A percentile compares a stretch with the other conserved stretches of the same genome.
Evolutionary conservation across 2,329 filamentous ascomycete species (phyloP).

Genomic region (Allantophomopsis lycopodina): DNA sequence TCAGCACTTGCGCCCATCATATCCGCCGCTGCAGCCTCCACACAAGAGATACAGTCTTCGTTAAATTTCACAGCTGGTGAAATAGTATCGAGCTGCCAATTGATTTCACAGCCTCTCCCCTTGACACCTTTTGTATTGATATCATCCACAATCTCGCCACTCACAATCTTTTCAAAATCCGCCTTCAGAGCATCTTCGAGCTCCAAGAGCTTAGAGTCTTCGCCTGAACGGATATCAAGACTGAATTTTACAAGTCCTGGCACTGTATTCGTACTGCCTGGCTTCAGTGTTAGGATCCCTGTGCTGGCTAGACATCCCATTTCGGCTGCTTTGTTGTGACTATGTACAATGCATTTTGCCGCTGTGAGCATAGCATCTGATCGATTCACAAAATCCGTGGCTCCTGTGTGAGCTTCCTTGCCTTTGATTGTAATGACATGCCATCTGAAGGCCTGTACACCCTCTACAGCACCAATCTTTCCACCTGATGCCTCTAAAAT

Average conservation of each 20-base stretch:
- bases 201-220: conserved; percentile 38
- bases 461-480: conserved; percentile 55
- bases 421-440: conserved; percentile 53
- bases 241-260: conserved; percentile 54
- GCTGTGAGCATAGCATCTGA: conserved; percentile 57
- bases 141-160: conserved; percentile 35
- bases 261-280: conserved; percentile 62
- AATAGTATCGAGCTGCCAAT: conserved; percentile 47
- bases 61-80: conserved; percentile 52
- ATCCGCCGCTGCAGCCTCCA: conserved; percentile 42
- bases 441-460: conserved; percentile 43
- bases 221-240: conserved; percentile 50
- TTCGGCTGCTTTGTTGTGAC: conserved; percentile 45
- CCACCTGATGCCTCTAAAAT: conserved; percentile 49
- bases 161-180: conserved; percentile 46
- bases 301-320: conserved; percentile 52
- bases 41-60: conserved; percentile 50
- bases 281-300: conserved; percentile 52
- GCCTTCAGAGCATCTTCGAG: conserved; percentile 40
- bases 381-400: conserved; percentile 52
- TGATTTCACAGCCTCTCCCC: conserved; percentile 35
- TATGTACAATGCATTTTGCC: conserved; percentile 51
- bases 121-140: conserved; percentile 27
- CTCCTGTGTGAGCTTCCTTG: conserved; percentile 61
- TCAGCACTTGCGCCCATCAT: conserved; percentile 37